Evolutionary conservation across 176 grass and related monocot species (phyloP), one percentile per base, ranked within the genome.

Genomic region (Miscanthus lutarioriparius): DNA sequence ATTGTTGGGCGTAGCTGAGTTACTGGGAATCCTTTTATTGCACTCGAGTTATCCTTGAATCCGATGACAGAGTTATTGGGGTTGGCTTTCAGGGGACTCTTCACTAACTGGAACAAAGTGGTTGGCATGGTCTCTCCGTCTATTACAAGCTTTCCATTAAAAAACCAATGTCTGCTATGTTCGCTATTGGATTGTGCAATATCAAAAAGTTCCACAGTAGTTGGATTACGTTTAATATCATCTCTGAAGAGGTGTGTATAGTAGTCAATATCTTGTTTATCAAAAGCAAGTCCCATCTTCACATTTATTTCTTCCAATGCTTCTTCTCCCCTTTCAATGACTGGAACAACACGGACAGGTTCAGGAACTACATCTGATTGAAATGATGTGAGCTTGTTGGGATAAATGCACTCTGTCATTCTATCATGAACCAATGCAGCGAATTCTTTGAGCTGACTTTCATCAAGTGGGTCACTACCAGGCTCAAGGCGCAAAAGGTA

Each of bases 1-100:
- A 85, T 64, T 23, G 28, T 45, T 79, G 94, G 94, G n/a, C 88
- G 80, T 22, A 97, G 83, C 14, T 94, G 92, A 72, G 82, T 91
- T 65, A 92, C 90, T 84, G 43, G 67, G 49, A 88, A 92, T 23
- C 95, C 95, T 83, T 87, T 97, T 76, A 94, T 97, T 64, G 95
- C 92, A 80, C 92, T 97, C 3, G 92, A 97, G 76, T 97, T 97
- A 59, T 97, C 95, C 56, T 92, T 97, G 79, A 97, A 97, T 81
- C 92, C 95, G 7, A 97, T 97, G 45, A 94, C 90, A 51, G 95
- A 97, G 81, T 97, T 97, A 66, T 77, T 90, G 56, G 78, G 92
- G 47, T 94, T 92, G 66, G 88, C 92, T 82, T 97, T 97, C 78
- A 97, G 78, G 49, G 95, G 86, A 56, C 70, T 83, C 80, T 97